These are phyloP conservation scores for Pseudogymnoascus sp. DNA, from an alignment of 2,329 filamentous ascomycete species.

Conservation along the genomic window DNA sequence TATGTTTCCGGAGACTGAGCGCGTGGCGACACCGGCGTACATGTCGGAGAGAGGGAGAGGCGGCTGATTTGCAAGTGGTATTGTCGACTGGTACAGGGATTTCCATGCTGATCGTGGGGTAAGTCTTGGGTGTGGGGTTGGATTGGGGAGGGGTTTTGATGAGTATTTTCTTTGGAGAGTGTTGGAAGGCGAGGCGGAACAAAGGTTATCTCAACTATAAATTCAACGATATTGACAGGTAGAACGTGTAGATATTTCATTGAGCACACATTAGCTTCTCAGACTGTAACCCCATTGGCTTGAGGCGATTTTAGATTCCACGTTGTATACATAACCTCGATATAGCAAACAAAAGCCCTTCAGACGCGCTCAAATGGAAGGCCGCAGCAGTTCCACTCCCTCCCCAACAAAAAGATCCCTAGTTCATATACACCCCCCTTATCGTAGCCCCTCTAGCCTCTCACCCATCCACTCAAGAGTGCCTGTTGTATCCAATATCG, in stretches of 20 bases:
- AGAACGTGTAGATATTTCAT: neutral
- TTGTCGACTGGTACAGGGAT: neutral
- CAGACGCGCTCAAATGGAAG: neutral
- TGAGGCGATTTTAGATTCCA: neutral
- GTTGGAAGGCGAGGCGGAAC: neutral
- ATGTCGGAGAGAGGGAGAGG: neutral
- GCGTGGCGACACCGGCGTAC: neutral
- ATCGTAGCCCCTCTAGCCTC: neutral
- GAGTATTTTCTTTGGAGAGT: neutral
- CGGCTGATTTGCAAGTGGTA: neutral
- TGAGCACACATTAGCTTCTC: neutral
- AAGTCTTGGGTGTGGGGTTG: neutral
- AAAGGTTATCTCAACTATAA: neutral
- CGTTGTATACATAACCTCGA: neutral
- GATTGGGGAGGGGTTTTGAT: neutral
- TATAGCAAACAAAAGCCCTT: neutral
- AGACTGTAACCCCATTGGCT: neutral
- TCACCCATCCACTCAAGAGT: neutral
- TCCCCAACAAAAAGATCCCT: neutral
- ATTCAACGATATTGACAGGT: neutral
- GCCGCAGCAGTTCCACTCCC: neutral
- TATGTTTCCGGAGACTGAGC: too few relatives aligned
- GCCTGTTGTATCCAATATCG: slow-evolving; percentile 1
- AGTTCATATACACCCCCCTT: neutral
- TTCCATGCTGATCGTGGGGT: neutral